Evolutionary conservation across 352 stramenopile genomes (phyloP).

Genomic region (Phytopythium mirpurense): DNA sequence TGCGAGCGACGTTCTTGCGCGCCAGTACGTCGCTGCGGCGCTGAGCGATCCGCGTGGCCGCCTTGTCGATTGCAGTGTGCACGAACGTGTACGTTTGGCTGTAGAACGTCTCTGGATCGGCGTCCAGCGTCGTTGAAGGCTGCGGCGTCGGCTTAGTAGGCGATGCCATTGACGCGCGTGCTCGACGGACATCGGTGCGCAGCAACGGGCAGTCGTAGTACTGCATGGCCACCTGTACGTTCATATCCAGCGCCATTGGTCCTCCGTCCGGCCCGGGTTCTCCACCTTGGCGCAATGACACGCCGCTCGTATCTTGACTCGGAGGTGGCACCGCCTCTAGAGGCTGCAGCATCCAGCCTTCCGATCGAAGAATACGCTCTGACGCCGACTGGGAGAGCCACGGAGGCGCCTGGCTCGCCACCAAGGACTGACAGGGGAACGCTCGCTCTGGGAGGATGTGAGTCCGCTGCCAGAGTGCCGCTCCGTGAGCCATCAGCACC

Average conservation of each 20-base stretch:
- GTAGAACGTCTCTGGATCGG: constrained; percentile 22
- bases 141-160: not conserved
- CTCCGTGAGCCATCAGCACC: constrained; percentile 46
- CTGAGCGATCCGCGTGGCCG: constrained; percentile 11
- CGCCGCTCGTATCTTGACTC: not conserved
- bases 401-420: constrained; percentile 2
- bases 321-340: constrained; percentile 9
- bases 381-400: constrained; percentile 10
- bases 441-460: constrained; percentile 50
- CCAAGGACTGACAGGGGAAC: constrained; percentile 26
- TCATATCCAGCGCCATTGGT: constrained; percentile 42
- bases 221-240: constrained; percentile 35
- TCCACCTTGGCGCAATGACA: too few species aligned
- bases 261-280: not conserved
- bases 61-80: constrained; percentile 14
- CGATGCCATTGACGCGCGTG: constrained; percentile 18
- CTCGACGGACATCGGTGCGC: not conserved
- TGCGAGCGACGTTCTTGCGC: constrained; percentile 42
- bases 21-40: constrained; percentile 26
- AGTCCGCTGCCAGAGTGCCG: constrained; percentile 50
- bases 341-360: constrained; percentile 49
- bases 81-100: constrained; percentile 31
- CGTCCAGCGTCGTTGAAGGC: constrained; percentile 19
- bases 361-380: constrained; percentile 11
- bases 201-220: constrained; percentile 27